Evolutionary conservation across 345 rosid species (phyloP).

Genomic region (Clarkia xantiana): DNA sequence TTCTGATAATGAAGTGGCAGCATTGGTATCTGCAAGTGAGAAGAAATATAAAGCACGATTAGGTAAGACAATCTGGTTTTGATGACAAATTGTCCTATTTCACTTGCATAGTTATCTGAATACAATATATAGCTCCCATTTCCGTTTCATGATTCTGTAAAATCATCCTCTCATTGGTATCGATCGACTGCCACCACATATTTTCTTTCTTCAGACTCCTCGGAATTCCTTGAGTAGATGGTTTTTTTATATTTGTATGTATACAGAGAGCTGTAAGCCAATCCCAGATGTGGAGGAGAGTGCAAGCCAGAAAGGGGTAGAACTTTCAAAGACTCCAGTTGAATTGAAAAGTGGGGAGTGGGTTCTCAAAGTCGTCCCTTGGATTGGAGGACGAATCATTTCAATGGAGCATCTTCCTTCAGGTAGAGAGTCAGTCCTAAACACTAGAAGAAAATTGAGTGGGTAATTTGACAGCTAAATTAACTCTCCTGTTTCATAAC

Average conservation of each 20-base stretch:
- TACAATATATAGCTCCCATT: too few relatives aligned
- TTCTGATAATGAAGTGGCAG: constrained; percentile 29
- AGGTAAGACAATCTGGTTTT: constrained; percentile 25
- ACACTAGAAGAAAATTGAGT: not conserved
- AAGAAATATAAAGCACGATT: constrained; percentile 31
- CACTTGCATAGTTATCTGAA: too few relatives aligned
- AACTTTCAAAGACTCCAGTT: constrained; percentile 48
- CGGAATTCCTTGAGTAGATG: not conserved
- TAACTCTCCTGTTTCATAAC: not conserved
- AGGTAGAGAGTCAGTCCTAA: constrained; percentile 49
- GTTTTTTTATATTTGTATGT: constrained; percentile 2
- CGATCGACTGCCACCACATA: not conserved
- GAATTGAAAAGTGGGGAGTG: constrained; percentile 61
- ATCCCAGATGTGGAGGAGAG: constrained; percentile 46
- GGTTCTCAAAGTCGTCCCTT: constrained; percentile 64
- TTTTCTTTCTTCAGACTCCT: not conserved
- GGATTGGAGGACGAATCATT: constrained; percentile 88
- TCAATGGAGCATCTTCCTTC: constrained; percentile 88
- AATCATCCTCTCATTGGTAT: too few relatives aligned
- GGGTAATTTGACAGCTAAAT: not conserved
- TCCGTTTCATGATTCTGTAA: too few relatives aligned
- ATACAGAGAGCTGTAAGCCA: constrained; percentile 43
- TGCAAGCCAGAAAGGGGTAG: constrained; percentile 43
- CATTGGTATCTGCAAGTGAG: constrained; percentile 32
- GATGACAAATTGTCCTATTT: too few relatives aligned